A percentile compares a stretch with the other conserved stretches of the same genome.
Evolutionary conservation across 2,329 filamentous ascomycete genomes (phyloP).

Genomic region (Bimuria novae-zelandiae): DNA sequence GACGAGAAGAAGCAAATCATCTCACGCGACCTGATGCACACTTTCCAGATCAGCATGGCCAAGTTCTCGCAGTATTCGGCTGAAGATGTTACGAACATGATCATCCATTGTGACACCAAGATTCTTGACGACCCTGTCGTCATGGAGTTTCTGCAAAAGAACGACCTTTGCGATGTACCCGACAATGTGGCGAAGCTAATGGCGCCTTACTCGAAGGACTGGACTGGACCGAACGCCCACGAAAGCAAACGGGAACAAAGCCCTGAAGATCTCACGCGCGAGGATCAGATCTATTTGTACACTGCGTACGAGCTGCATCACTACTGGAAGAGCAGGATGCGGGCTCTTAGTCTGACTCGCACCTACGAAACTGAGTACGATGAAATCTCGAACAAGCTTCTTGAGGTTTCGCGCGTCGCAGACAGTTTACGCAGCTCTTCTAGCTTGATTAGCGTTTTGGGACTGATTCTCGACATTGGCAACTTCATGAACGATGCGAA

Average conservation of each 20-base stretch:
- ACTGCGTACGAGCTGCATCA: conserved; percentile 94
- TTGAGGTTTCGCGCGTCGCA: conserved; percentile 82
- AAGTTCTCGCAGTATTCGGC: conserved; percentile 87
- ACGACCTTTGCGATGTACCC: conserved; percentile 88
- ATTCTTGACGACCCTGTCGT: conserved; percentile 88
- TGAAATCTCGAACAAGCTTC: conserved; percentile 82
- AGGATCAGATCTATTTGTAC: conserved; percentile 93
- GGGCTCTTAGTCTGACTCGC: conserved; percentile 81
- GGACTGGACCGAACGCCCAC: conserved; percentile 84
- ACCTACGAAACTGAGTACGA: conserved; percentile 90
- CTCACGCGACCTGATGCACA: conserved; percentile 71
- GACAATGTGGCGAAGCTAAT: conserved; percentile 90
- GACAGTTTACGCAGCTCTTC: conserved; percentile 91
- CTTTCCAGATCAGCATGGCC: conserved; percentile 75
- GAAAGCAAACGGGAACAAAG: conserved; percentile 82
- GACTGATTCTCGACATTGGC: conserved; percentile 94
- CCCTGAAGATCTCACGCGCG: conserved; percentile 83
- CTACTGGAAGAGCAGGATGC: conserved; percentile 98
- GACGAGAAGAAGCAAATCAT: conserved; percentile 98
- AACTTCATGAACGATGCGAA: conserved; percentile 99
- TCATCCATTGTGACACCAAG: conserved; percentile 91
- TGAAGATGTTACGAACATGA: conserved; percentile 86
- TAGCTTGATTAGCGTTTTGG: conserved; percentile 92
- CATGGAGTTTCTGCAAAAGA: conserved; percentile 94
- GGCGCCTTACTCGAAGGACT: conserved; percentile 95